Evolutionary conservation across 805 yeast genomes (phyloP).

Genomic region (Starmerella vitae): DNA sequence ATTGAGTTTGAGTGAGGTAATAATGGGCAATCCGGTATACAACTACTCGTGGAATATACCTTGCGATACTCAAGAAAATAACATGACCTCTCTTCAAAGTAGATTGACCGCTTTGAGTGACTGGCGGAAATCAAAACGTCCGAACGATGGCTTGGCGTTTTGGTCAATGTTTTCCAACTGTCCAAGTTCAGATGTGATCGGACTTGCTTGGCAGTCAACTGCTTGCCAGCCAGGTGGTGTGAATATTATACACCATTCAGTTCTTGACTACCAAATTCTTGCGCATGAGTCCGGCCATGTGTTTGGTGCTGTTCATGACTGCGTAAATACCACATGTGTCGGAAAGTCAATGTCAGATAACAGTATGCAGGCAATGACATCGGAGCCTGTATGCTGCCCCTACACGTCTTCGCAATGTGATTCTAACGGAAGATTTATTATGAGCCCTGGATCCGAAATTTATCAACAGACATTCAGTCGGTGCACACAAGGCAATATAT

Average conservation of each 20-base stretch:
- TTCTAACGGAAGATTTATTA: slow-evolving; percentile 27
- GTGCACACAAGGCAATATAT: slow-evolving; percentile 29
- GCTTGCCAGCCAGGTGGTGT: slow-evolving; percentile 27
- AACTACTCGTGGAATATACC: slow-evolving; percentile 12
- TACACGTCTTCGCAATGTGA: slow-evolving; percentile 22
- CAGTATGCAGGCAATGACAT: background rate
- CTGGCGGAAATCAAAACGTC: slow-evolving; percentile 23
- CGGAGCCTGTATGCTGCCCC: slow-evolving; percentile 27
- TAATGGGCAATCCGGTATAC: slow-evolving; percentile 21
- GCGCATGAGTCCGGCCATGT: slow-evolving; percentile 32
- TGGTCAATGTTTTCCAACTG: slow-evolving; percentile 29
- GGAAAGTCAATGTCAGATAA: background rate
- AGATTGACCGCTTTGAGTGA: slow-evolving; percentile 24
- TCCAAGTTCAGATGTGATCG: slow-evolving; percentile 27
- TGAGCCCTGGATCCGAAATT: slow-evolving; percentile 28
- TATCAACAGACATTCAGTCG: slow-evolving; percentile 24
- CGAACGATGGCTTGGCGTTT: slow-evolving; percentile 26
- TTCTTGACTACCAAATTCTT: slow-evolving; percentile 27
- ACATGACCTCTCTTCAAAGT: slow-evolving; percentile 16
- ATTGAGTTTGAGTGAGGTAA: slow-evolving; percentile 25
- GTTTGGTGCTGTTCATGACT: slow-evolving; percentile 33
- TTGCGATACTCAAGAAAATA: slow-evolving; percentile 25
- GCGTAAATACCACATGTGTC: slow-evolving; percentile 27
- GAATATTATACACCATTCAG: slow-evolving; percentile 26
- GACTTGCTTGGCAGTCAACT: slow-evolving; percentile 29